Conservation (phyloP, 1,284 basidiomycete species). For the Tilletia indica region DNA sequence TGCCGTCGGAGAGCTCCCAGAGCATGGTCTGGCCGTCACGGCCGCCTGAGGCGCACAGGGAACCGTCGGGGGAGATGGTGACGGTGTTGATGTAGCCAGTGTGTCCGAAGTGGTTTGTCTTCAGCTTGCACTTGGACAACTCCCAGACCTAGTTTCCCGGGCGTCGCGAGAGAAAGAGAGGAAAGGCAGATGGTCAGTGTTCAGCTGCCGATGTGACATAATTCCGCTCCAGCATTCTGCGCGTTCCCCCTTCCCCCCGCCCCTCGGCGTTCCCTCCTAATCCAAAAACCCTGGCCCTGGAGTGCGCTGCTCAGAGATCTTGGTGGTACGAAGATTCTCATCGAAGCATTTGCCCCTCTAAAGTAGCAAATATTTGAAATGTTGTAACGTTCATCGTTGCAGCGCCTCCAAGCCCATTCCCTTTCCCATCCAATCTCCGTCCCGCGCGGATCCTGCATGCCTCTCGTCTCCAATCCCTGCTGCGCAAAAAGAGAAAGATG, state of each 20-base stretch:
- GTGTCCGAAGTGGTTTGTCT: constrained; percentile 99
- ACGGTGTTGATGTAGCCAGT: constrained; percentile 99
- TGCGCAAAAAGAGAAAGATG: constrained; percentile 21
- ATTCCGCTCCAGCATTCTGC: no score
- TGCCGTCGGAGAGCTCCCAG: constrained; percentile 99
- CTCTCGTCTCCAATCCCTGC: constrained; percentile 5
- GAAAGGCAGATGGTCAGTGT: neutral
- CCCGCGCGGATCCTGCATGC: constrained; percentile 18
- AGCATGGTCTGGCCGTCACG: constrained; percentile 99
- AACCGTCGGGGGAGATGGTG: constrained; percentile 98
- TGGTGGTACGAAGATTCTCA: constrained; percentile 73
- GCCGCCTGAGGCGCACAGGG: constrained; percentile 96
- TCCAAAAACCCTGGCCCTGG: neutral
- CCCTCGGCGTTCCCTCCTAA: no score
- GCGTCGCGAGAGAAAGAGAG: neutral
- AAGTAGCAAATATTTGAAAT: constrained; percentile 75
- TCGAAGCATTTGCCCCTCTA: constrained; percentile 66
- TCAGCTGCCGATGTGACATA: neutral
- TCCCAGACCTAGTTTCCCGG: constrained; percentile 82
- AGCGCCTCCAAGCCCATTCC: constrained; percentile 36
- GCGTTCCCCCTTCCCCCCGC: neutral
- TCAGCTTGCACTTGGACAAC: constrained; percentile 98
- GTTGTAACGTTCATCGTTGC: constrained; percentile 24
- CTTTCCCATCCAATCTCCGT: constrained; percentile 57
- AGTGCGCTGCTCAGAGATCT: constrained; percentile 67